phyloP scores from a whole-genome alignment of 2,329 filamentous ascomycete species.

The Penicillium sclerotiorum region DNA sequence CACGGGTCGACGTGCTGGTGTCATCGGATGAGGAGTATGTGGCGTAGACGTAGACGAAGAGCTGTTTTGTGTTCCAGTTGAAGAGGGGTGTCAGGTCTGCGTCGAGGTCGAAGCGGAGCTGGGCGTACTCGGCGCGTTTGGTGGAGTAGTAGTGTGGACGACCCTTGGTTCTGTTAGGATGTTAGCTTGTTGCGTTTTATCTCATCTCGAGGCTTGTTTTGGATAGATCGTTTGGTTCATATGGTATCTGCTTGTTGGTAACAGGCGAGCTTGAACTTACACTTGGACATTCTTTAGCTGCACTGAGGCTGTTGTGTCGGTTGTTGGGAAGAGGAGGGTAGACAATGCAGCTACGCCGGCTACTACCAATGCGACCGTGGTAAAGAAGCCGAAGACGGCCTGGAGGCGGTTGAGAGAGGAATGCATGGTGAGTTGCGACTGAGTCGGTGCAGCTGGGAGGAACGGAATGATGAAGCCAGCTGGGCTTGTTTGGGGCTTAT shows the following conservation, averaged over 20 bases:
- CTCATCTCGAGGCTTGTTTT: no score
- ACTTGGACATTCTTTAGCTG: conserved; percentile 72
- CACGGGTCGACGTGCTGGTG: conserved; percentile 22
- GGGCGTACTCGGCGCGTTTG: conserved; percentile 93
- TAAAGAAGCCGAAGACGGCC: conserved; percentile 97
- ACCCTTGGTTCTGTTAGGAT: conserved; percentile 69
- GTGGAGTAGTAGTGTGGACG: conserved; percentile 93
- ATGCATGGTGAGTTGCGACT: conserved; percentile 64
- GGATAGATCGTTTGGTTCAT: not conserved
- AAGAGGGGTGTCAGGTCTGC: conserved; percentile 91
- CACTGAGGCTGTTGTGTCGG: conserved; percentile 56
- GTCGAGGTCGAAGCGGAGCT: conserved; percentile 90
- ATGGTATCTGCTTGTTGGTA: not conserved
- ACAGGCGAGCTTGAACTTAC: conserved; percentile 57
- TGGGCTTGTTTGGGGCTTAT: conserved; percentile 31
- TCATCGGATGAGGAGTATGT: conserved; percentile 56
- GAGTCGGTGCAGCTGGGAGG: conserved; percentile 6
- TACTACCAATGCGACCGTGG: conserved; percentile 83
- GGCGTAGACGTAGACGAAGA: conserved; percentile 95
- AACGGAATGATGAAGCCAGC: conserved; percentile 31
- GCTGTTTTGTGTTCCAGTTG: conserved; percentile 98
- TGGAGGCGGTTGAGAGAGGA: conserved; percentile 82
- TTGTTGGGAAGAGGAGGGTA: conserved; percentile 63
- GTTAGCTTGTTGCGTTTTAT: not conserved
- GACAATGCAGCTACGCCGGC: conserved; percentile 79